Conservation (phyloP, 192 early-diverging fungal genomes). For the Helicostylum pulchrum region DNA sequence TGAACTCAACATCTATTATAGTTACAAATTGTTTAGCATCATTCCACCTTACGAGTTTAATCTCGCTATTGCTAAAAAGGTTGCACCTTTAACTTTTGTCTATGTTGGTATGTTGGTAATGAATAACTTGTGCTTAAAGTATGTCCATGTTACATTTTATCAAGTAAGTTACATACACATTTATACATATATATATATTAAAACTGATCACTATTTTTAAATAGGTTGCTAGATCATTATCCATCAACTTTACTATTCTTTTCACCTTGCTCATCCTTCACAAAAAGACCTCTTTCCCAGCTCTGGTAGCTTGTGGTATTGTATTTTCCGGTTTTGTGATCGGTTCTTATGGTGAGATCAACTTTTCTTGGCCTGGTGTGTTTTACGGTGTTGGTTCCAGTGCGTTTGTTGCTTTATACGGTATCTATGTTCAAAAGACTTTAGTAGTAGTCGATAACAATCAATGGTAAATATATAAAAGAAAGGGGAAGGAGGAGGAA, state of each 20-base stretch:
- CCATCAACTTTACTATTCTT: conserved; percentile 67
- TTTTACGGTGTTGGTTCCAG: conserved; percentile 63
- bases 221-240: conserved; percentile 59
- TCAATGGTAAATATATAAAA: conserved; percentile 48
- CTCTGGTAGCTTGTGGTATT: conserved; percentile 53
- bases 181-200: not conserved
- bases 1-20: conserved; percentile 9
- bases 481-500: not conserved
- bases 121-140: conserved; percentile 63
- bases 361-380: conserved; percentile 61
- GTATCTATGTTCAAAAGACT: conserved; percentile 70
- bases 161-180: conserved; percentile 35
- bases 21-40: conserved; percentile 47
- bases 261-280: conserved; percentile 61
- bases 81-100: conserved; percentile 57
- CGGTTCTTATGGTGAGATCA: conserved; percentile 64
- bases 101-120: conserved; percentile 67
- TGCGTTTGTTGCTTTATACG: conserved; percentile 65
- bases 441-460: conserved; percentile 59
- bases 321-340: conserved; percentile 63
- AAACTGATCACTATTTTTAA: not conserved
- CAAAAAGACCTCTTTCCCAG: conserved; percentile 47
- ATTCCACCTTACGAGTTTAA: conserved; percentile 66
- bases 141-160: conserved; percentile 69
- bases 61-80: conserved; percentile 44